phyloP scores from a whole-genome alignment of 2,329 filamentous ascomycete species.

The Cladorrhinum sp. region DNA sequence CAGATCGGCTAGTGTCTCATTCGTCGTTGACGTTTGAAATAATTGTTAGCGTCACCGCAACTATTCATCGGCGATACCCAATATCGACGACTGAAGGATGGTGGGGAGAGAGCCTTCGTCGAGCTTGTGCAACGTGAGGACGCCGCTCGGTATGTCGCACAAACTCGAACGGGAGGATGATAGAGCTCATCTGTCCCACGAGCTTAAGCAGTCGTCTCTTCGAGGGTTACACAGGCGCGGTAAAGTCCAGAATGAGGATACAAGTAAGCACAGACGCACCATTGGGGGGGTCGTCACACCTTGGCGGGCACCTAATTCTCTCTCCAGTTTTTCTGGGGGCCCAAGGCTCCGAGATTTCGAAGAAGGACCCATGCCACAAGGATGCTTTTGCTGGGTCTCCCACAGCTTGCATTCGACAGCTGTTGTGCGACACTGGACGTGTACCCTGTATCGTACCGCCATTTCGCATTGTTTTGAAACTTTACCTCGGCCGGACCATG shows the following conservation, averaged over 20 bases:
- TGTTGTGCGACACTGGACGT: not conserved
- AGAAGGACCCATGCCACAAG: constrained; percentile 1
- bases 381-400: not conserved
- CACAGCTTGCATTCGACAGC: not conserved
- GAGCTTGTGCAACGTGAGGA: not conserved
- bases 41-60: constrained; percentile 14
- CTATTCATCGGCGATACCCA: not conserved
- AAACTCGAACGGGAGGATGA: not conserved
- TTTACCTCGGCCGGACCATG: not conserved
- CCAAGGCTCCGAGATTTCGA: not conserved
- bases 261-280: not conserved
- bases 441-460: not conserved
- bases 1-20: not conserved
- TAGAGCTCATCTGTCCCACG: constrained; percentile 5
- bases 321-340: not conserved
- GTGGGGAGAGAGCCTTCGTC: not conserved
- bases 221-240: constrained; percentile 10
- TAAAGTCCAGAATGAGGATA: not conserved
- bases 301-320: not conserved
- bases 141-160: constrained; percentile 5
- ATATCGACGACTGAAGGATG: not conserved
- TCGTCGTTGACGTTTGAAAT: not conserved
- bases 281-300: not conserved
- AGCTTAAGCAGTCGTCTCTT: constrained; percentile 11
- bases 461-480: not conserved